These are phyloP conservation scores for Suillus clintonianus DNA, from an alignment of 768 basidiomycete species.

Conservation along the genomic window DNA sequence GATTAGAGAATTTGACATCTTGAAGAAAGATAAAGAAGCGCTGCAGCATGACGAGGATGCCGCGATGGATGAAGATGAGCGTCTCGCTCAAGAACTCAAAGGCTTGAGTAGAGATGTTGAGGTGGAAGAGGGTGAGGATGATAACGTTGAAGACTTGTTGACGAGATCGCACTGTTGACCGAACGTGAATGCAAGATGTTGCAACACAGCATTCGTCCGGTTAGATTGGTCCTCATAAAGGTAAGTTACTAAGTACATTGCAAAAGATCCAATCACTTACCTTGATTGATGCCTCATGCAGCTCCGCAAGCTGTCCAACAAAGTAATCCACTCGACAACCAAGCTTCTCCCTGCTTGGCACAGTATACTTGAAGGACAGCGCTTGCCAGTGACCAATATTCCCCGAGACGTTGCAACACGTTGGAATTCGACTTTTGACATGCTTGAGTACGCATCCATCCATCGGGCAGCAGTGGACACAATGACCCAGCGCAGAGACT, in stretches of 20 bases:
- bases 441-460: constrained; percentile 17
- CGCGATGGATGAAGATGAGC: too few species aligned
- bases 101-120: not conserved
- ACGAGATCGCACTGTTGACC: not conserved
- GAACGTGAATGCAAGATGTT: not conserved
- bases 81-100: not conserved
- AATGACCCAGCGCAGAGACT: not conserved
- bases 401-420: constrained; percentile 11
- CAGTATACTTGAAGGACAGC: constrained; percentile 6
- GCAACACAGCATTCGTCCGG: constrained; percentile 7
- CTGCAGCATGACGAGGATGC: not conserved
- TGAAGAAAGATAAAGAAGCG: not conserved
- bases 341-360: constrained; percentile 25
- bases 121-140: not conserved
- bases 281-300: not conserved
- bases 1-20: not conserved
- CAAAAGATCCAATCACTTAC: not conserved
- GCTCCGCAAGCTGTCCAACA: constrained; percentile 12
- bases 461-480: constrained; percentile 3
- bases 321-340: constrained; percentile 20
- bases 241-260: constrained; percentile 10
- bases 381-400: constrained; percentile 6
- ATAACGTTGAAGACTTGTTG: not conserved
- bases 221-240: constrained; percentile 17
- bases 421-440: constrained; percentile 20